Evolutionary conservation across 106 monocot species (phyloP).

Genomic region (Dendrobium catenatum): DNA sequence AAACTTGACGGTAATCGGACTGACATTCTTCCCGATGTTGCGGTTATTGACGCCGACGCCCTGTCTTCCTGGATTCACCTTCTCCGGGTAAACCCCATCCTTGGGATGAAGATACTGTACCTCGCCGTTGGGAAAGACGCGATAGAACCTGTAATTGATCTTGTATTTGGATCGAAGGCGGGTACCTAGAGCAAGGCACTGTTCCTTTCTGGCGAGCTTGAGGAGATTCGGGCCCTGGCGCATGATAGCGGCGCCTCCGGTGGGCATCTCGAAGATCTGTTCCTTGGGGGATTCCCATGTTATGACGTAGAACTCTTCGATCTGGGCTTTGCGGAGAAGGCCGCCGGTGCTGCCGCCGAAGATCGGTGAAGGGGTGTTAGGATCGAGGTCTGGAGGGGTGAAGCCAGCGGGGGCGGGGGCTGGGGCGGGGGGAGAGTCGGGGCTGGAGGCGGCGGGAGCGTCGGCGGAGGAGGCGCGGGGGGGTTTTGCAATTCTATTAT

Average conservation of each 20-base stretch:
- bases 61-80: conserved; percentile 82
- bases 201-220: conserved; percentile 93
- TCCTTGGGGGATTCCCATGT: conserved; percentile 94
- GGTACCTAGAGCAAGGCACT: conserved; percentile 89
- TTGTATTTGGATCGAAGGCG: conserved; percentile 91
- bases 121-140: conserved; percentile 96
- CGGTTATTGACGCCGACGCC: conserved; percentile 75
- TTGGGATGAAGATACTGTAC: conserved; percentile 98
- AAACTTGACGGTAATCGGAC: conserved; percentile 93
- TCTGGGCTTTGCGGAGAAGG: conserved; percentile 87
- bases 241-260: conserved; percentile 93
- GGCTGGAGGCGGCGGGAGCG: conserved; percentile 1
- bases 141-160: conserved; percentile 95
- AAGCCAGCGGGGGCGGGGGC: conserved; percentile 56
- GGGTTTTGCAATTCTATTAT: too few species aligned
- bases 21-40: conserved; percentile 85
- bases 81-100: conserved; percentile 97
- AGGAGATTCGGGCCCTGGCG: conserved; percentile 86
- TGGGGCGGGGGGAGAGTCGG: conserved; percentile 6
- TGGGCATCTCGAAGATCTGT: conserved; percentile 98
- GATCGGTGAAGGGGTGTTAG: conserved; percentile 90
- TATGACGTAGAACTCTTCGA: conserved; percentile 95
- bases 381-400: conserved; percentile 86
- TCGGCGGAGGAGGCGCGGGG: neutral
- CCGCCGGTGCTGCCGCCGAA: conserved; percentile 94